Conservation (phyloP, 352 stramenopile genomes). For the Pythium angustatum region DNA sequence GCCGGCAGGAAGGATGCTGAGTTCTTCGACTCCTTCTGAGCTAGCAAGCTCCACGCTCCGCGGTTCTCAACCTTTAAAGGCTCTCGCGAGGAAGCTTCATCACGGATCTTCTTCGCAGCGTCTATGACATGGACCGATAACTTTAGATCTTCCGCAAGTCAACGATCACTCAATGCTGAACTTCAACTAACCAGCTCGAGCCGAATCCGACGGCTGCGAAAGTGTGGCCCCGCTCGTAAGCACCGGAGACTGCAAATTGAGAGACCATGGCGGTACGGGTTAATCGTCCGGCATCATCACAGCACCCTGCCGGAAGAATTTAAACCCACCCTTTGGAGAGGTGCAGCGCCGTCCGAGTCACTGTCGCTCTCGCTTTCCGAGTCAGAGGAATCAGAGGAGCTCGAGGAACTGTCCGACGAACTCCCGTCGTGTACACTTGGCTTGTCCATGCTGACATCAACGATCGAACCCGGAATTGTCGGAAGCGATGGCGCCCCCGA, state of each 20-base stretch:
- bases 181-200: constrained; percentile 29
- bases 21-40: constrained; percentile 70
- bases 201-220: constrained; percentile 30
- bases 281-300: constrained; percentile 28
- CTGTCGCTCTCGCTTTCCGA: constrained; percentile 87
- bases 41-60: constrained; percentile 82
- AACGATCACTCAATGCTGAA: neutral
- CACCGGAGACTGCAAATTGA: constrained; percentile 31
- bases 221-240: constrained; percentile 25
- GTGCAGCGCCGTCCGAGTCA: constrained; percentile 65
- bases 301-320: constrained; percentile 33
- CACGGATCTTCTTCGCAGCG: constrained; percentile 77
- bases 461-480: constrained; percentile 7
- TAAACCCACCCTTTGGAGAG: constrained; percentile 85
- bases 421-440: constrained; percentile 35
- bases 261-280: constrained; percentile 30
- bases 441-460: constrained; percentile 49
- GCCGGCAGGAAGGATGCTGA: constrained; percentile 54
- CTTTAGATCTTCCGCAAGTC: constrained; percentile 10
- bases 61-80: constrained; percentile 82
- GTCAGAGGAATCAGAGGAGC: constrained; percentile 79
- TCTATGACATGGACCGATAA: constrained; percentile 37
- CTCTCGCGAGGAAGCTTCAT: constrained; percentile 59
- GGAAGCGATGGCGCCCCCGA: neutral
- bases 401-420: constrained; percentile 71